A percentile compares a stretch with the other conserved stretches of the same genome.
These are phyloP conservation scores for Agroathelia rolfsii DNA, from an alignment of 1,284 basidiomycete genomes.

Conservation along the genomic window DNA sequence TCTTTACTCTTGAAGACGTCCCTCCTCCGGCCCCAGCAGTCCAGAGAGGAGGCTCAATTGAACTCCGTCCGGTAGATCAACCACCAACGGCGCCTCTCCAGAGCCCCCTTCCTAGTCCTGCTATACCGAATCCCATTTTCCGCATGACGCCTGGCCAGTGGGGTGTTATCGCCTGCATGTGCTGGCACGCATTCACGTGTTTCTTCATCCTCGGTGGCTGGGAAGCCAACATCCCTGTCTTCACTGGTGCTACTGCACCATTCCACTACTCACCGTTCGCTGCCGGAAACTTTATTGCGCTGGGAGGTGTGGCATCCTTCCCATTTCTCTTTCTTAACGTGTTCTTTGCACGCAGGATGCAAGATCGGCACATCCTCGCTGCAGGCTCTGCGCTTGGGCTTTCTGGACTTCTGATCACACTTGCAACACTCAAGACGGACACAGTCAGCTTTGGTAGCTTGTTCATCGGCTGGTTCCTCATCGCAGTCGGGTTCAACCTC, in stretches of 20 bases:
- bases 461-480: slow-evolving; percentile 56
- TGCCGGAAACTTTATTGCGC: slow-evolving; percentile 62
- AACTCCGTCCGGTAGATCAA: slow-evolving; percentile 10
- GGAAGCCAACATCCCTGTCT: slow-evolving; percentile 66
- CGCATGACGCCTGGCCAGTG: slow-evolving; percentile 26
- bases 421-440: slow-evolving; percentile 31
- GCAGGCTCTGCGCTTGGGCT: slow-evolving; percentile 41
- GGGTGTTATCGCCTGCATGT: slow-evolving; percentile 56
- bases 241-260: slow-evolving; percentile 30
- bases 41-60: slow-evolving; percentile 9
- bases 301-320: slow-evolving; percentile 51
- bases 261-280: slow-evolving; percentile 53
- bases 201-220: slow-evolving; percentile 69
- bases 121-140: slow-evolving; percentile 14
- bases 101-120: slow-evolving; percentile 2
- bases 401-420: slow-evolving; percentile 40
- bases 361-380: slow-evolving; percentile 53
- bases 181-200: slow-evolving; percentile 64
- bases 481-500: slow-evolving; percentile 63
- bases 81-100: not conserved
- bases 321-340: slow-evolving; percentile 60
- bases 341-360: slow-evolving; percentile 42
- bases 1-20: slow-evolving; percentile 44
- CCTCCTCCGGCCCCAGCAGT: too few relatives aligned
- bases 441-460: slow-evolving; percentile 38